Evolutionary conservation across 2,329 filamentous ascomycete genomes (phyloP).

Genomic region (Verticillium albo-atrum): DNA sequence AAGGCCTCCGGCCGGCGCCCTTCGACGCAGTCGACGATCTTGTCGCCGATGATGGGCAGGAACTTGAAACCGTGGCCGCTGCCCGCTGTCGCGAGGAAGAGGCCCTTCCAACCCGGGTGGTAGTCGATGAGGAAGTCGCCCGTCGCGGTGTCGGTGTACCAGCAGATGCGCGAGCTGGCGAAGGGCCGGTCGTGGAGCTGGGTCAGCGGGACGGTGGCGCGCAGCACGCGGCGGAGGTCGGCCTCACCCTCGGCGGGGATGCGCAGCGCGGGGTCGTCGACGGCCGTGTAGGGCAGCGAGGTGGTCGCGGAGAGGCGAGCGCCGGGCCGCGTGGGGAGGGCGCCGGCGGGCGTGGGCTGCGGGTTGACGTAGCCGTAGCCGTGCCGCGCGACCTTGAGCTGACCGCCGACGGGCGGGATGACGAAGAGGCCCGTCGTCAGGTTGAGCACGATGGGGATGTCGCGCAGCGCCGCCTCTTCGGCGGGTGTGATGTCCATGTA

Average conservation of each 20-base stretch:
- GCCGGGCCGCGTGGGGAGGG: slow-evolving; percentile 1
- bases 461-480: slow-evolving; percentile 61
- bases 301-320: slow-evolving; percentile 11
- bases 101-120: slow-evolving; percentile 55
- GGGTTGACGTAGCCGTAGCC: slow-evolving; percentile 61
- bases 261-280: slow-evolving; percentile 39
- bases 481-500: slow-evolving; percentile 70
- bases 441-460: slow-evolving; percentile 70
- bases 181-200: slow-evolving; percentile 57
- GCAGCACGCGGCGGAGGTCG: slow-evolving; percentile 57
- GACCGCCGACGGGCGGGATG: slow-evolving; percentile 58
- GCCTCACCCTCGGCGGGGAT: slow-evolving; percentile 58
- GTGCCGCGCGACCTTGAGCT: slow-evolving; percentile 69
- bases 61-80: slow-evolving; percentile 68
- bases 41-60: slow-evolving; percentile 60
- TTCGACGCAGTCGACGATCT: slow-evolving; percentile 52
- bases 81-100: slow-evolving; percentile 60
- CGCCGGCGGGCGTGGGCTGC: slow-evolving; percentile 7
- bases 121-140: slow-evolving; percentile 69
- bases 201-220: slow-evolving; percentile 53
- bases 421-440: slow-evolving; percentile 68
- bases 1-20: slow-evolving; percentile 45
- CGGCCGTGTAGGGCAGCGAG: slow-evolving; percentile 41
- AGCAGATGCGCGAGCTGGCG: slow-evolving; percentile 60
- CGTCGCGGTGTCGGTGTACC: slow-evolving; percentile 70